Base-by-base conservation (phyloP, 768 basidiomycete genomes). In the Auriscalpium orientale region DNA sequence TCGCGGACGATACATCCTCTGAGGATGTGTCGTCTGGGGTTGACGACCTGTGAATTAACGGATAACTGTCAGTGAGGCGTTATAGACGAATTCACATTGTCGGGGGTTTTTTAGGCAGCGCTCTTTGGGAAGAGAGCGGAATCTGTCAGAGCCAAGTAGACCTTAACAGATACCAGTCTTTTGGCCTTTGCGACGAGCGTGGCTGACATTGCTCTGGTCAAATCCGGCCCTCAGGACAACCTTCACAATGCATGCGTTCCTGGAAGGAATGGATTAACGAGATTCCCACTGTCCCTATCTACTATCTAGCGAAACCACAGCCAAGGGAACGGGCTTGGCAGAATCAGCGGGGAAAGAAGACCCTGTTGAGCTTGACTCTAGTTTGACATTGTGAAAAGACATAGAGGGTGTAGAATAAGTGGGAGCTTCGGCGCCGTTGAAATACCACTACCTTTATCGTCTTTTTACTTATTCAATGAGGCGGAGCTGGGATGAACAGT, bases 281-380 rank as follows among this genome's bases (percentile, higher is more conserved):
- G 71, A 72, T 72, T 71, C 69, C 72, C 70, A 71, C 70, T 73
- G 71, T 71, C 68, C 72, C 72, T 74, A 73, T 70, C 69, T 74
- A 73, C 73, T 74, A 72, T 72, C 71, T 70, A 74, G 71, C 67
- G 67, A 74, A 74, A 74, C 72, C 71, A 74, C 73, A 74, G 73
- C 74, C 56, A 57, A 57, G 56, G 65, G 67, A 68, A 67, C 63
- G 64, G 65, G 65, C 56, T 57, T 58, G 56, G 56, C 43, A 40
- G 38, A 57, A 54, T 76, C 73, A 78, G 79, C 76, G 77, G 82
- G 82, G 80, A 83, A 84, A 83, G 82, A 84, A 83, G 83, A 84
- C 82, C 82, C 83, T 84, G n/a, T n/a, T n/a, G n/a, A n/a, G n/a
- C n/a, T n/a, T n/a, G n/a, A n/a, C n/a, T n/a, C n/a, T n/a, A n/a